Base-by-base conservation (phyloP, 2,329 filamentous ascomycete species). In the Ambrosiella cleistominuta region DNA sequence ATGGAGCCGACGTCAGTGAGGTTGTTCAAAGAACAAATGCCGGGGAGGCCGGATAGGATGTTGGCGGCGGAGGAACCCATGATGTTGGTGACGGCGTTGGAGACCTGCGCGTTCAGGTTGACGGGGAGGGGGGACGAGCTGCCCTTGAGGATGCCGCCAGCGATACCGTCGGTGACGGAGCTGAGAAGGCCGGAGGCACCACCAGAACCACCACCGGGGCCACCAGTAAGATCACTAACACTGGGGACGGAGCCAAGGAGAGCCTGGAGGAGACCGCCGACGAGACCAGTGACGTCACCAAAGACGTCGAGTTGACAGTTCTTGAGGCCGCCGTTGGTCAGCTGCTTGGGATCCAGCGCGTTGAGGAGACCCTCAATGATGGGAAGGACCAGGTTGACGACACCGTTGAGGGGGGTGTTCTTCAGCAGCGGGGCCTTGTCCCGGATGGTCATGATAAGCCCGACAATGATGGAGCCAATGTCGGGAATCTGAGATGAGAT, bases 361-460 rank as follows among this genome's bases (percentile, higher is more conserved):
- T 36, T 37, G 12, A 59, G 52, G 12, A 62, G 35, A 53, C 45
- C 47, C 52, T 62, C 57, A 7, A 62, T 3, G 3, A 57, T 13
- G 44, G 59, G 59, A 11, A 56, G 15, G 15, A 27, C 12, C 7
- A 58, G 38, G 51, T 58, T 45, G 19, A 56, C 39, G 4, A 61
- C 56, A 36, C 54, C 55, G 4, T 57, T 27, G 2, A 61, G 35
- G 12, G 60, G 51, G 5, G 55, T 57, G 19, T 50, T 1, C 7
- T 54, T 38, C 12, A 57, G 47, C 12, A 56, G 7, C 27, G 54
- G 45, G 35, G 15, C 54, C 45, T 17, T 47, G 9, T 52, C 27
- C 2, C 51, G 56, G 50, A 56, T 42, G 39, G 37, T 55, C 9
- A 57, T 47, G 37, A 58, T 56, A 13, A 59, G 2, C 9, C 58